A percentile compares a stretch with the other conserved stretches of the same genome.
Conservation (phyloP, 208 protist genomes). For the Leishmania guyanensis region DNA sequence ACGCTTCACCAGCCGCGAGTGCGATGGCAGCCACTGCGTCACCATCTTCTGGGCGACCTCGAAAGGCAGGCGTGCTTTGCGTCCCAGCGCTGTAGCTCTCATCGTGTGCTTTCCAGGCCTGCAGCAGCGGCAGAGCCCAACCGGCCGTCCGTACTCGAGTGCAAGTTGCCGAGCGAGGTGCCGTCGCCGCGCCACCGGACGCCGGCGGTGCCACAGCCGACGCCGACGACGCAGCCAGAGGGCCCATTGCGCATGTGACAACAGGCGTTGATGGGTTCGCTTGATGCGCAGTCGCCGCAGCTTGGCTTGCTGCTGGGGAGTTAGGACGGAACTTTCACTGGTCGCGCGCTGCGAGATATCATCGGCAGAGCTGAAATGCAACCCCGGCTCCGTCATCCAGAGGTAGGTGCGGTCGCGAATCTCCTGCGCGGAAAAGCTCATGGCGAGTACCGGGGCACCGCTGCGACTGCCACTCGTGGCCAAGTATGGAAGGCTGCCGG, state of each 20-base stretch:
- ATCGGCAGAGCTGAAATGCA: not conserved
- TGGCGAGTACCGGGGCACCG: not conserved
- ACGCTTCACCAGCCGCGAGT: conserved; percentile 40
- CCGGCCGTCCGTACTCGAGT: conserved; percentile 26
- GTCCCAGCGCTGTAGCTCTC: not conserved
- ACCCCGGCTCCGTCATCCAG: conserved; percentile 8
- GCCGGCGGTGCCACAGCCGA: conserved; percentile 45
- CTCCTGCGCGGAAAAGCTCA: conserved; percentile 30
- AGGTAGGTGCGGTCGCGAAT: conserved; percentile 33
- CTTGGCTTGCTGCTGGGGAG: conserved; percentile 14
- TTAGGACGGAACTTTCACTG: not conserved
- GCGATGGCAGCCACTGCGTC: conserved; percentile 64
- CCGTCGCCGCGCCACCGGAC: conserved; percentile 23
- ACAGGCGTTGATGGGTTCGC: conserved; percentile 37
- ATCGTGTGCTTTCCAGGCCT: not conserved
- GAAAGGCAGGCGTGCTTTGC: not conserved
- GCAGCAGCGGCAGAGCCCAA: conserved; percentile 37
- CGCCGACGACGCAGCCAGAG: conserved; percentile 45
- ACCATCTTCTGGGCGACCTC: not conserved
- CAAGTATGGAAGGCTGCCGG: not conserved
- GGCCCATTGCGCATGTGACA: conserved; percentile 47
- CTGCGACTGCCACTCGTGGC: not conserved
- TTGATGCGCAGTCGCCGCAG: conserved; percentile 31
- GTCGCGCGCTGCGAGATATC: conserved; percentile 1
- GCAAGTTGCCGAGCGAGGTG: conserved; percentile 16